A percentile compares a stretch with the other conserved stretches of the same genome.
phyloP scores from a whole-genome alignment of 192 early-diverging fungal species.

The Nowakowskiella sp. region DNA sequence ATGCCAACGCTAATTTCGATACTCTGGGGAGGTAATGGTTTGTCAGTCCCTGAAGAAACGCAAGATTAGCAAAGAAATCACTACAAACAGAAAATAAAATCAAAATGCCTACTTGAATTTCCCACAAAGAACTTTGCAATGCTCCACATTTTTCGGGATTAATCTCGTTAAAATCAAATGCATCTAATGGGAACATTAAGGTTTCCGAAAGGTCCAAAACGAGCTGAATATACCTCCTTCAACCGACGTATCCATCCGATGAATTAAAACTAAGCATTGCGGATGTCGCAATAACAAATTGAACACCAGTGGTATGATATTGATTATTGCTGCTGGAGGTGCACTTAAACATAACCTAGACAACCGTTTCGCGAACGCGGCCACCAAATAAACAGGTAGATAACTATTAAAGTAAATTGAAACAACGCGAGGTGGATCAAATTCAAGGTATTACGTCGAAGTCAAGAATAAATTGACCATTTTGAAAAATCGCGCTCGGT shows the following conservation, averaged over 20 bases:
- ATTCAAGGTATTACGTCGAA: conserved; percentile 51
- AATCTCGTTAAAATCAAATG: conserved; percentile 46
- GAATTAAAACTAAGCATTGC: conserved; percentile 79
- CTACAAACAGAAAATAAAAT: neutral
- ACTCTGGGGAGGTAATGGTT: conserved; percentile 85
- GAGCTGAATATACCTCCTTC: neutral
- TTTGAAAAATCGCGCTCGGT: conserved; percentile 90
- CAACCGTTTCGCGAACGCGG: conserved; percentile 90
- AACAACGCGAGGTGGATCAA: neutral
- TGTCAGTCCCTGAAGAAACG: conserved; percentile 54
- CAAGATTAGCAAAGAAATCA: too few relatives aligned
- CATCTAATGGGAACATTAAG: conserved; percentile 21
- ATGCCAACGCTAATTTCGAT: conserved; percentile 73
- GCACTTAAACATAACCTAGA: conserved; percentile 71
- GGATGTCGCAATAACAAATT: conserved; percentile 90
- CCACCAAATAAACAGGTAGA: conserved; percentile 81
- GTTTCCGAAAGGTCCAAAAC: neutral
- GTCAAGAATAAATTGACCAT: conserved; percentile 81
- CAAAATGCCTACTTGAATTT: conserved; percentile 37
- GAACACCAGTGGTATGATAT: conserved; percentile 83
- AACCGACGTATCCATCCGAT: conserved; percentile 23
- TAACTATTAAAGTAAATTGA: conserved; percentile 40
- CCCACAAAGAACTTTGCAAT: conserved; percentile 87
- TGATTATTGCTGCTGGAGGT: conserved; percentile 78
- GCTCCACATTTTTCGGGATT: conserved; percentile 77